A percentile compares a stretch with the other conserved stretches of the same genome.
Evolutionary conservation across 1,284 basidiomycete genomes (phyloP).

Genomic region (Xerocomus tenax): DNA sequence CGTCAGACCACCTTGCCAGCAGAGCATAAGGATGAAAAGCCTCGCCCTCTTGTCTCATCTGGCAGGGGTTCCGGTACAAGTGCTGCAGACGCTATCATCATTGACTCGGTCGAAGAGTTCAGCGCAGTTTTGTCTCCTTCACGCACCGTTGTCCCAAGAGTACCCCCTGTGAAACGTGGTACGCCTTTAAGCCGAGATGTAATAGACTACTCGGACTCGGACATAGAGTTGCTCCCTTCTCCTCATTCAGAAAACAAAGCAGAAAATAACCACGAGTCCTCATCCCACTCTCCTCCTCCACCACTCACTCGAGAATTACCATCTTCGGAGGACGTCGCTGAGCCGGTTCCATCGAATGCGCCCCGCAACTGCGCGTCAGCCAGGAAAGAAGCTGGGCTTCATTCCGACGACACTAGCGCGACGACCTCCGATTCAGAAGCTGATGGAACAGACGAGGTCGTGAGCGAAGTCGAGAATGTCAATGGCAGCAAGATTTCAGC

Average conservation of each 20-base stretch:
- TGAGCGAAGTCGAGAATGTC: neutral
- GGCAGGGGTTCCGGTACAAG: constrained; percentile 9
- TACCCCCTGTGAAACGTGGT: neutral
- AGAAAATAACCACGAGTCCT: neutral
- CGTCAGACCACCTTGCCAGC: neutral
- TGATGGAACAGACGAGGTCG: constrained; percentile 1
- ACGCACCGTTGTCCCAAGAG: neutral
- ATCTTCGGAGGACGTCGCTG: neutral
- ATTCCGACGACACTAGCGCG: constrained; percentile 1
- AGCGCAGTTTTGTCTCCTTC: neutral
- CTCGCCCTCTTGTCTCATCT: neutral
- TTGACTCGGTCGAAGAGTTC: constrained; percentile 18
- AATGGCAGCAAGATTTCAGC: neutral
- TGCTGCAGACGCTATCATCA: constrained; percentile 17
- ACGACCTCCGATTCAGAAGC: constrained; percentile 11
- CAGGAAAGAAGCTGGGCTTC: neutral
- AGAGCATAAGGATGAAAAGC: neutral
- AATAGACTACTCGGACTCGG: constrained; percentile 7
- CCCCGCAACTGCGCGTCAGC: neutral
- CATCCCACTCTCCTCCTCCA: neutral
- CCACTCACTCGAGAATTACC: neutral
- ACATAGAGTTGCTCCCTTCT: constrained; percentile 6
- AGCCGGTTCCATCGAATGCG: neutral
- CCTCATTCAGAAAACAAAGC: constrained; percentile 2
- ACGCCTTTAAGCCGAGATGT: constrained; percentile 1